Evolutionary conservation across 495 filamentous ascomycete species (phyloP).

Genomic region (Xylaria scruposa): DNA sequence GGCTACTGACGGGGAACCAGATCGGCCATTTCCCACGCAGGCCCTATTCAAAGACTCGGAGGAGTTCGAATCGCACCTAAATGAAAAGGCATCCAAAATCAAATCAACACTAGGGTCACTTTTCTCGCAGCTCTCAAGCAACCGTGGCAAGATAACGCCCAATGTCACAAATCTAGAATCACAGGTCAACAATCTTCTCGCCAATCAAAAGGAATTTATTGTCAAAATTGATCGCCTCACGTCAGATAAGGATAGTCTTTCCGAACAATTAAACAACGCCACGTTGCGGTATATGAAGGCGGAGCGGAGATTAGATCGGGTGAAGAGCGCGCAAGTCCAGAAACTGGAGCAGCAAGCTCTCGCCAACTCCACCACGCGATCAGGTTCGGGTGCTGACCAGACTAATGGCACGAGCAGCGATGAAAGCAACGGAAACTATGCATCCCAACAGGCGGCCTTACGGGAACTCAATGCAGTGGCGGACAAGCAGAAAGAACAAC

Average conservation of each 20-base stretch:
- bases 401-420: constrained; percentile 64
- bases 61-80: constrained; percentile 80
- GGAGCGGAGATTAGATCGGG: constrained; percentile 89
- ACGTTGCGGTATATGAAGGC: constrained; percentile 91
- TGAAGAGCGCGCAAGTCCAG: constrained; percentile 84
- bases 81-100: constrained; percentile 57
- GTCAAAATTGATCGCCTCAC: constrained; percentile 77
- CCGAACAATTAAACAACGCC: constrained; percentile 81
- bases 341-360: constrained; percentile 92
- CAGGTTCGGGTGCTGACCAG: constrained; percentile 52
- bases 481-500: constrained; percentile 83
- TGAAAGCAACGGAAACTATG: constrained; percentile 64
- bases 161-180: constrained; percentile 75
- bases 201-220: constrained; percentile 79
- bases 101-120: constrained; percentile 51
- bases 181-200: constrained; percentile 74
- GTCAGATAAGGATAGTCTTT: constrained; percentile 81
- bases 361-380: constrained; percentile 60
- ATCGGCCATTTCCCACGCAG: constrained; percentile 62
- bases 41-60: constrained; percentile 69
- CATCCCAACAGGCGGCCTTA: constrained; percentile 64
- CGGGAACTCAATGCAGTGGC: constrained; percentile 75
- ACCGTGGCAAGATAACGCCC: constrained; percentile 57
- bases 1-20: constrained; percentile 45
- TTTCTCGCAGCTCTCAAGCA: constrained; percentile 47